Base-by-base conservation (phyloP, 164 flowering plant species). In the Liriodendron chinense region DNA sequence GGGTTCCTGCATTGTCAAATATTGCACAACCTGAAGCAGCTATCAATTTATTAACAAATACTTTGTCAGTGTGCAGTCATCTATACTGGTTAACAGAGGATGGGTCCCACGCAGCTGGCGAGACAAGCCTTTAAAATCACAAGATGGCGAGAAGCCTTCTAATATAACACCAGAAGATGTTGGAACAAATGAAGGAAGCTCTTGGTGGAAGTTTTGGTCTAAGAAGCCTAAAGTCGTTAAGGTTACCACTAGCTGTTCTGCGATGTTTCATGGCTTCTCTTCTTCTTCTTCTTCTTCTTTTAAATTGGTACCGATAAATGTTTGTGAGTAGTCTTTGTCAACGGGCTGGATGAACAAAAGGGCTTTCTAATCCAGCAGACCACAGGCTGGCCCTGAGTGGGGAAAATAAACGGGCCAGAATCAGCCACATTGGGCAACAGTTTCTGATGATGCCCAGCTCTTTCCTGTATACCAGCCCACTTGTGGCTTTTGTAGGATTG, bases 101-200 rank as follows among this genome's bases (percentile, higher is more conserved):
- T 96, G 99, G 98, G 97, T 89, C 22, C 98, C 98, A 43, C 97
- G 96, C 25, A 89, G 85, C 76, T 96, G 99, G 99, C 85, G 85
- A 77, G 93, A 90, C 80, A 85, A 87, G 68, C 76, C 72, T 65
- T 63, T 78, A 1, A 79, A 69, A 72, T 69, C 79, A 43, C 76
- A 71, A 23, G 82, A 78, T 74, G 78, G 47, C 49, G 81, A 83
- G 67, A 82, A 79, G 75, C 77, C 78, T 78, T 72, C 84, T 43
- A 65, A 70, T 73, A 47, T 7, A 48, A 67, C 79, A 70, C 24
- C 81, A 0, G 25, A 73, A 57, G 66, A 77, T 73, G 69, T n/a
- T 50, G 83, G 72, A 72, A 79, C 82, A 68, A 84, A 62, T 68
- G 82, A 80, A 70, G 74, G 65, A 71, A 73, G 82, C 66, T 79